Evolutionary conservation across 257 asterid species (phyloP).

Genomic region (Rauvolfia tetraphylla): DNA sequence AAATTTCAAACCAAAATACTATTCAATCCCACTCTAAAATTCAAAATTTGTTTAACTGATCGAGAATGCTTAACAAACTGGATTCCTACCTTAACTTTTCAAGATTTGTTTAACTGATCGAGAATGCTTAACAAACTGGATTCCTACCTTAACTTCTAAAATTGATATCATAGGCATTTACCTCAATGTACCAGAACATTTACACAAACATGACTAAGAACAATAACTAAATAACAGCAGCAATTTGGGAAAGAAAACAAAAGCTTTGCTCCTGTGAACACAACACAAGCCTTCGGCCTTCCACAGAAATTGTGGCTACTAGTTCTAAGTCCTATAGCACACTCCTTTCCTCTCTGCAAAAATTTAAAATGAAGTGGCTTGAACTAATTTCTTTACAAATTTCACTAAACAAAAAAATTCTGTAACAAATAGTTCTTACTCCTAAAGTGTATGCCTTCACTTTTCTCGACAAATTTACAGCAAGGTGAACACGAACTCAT

Average conservation of each 20-base stretch:
- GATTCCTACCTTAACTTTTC: too few relatives aligned
- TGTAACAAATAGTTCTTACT: neutral
- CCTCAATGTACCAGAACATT: too few relatives aligned
- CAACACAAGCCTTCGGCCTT: neutral
- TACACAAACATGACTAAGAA: neutral
- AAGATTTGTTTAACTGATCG: too few relatives aligned
- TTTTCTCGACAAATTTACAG: neutral
- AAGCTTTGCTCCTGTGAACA: neutral
- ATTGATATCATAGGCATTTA: too few relatives aligned
- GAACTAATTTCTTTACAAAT: constrained; percentile 50
- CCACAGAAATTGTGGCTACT: neutral
- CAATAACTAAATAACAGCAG: too few relatives aligned
- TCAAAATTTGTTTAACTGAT: too few relatives aligned
- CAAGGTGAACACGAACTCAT: constrained; percentile 28
- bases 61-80: too few relatives aligned
- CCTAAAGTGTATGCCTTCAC: neutral
- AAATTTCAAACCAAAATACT: too few relatives aligned
- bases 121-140: too few relatives aligned
- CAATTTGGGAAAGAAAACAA: neutral
- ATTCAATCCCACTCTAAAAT: too few relatives aligned
- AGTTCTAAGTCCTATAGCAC: neutral
- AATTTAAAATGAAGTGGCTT: neutral
- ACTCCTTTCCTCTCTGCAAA: neutral
- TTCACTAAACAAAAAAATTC: constrained; percentile 64
- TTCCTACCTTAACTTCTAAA: too few relatives aligned